Base-by-base conservation (phyloP, 1,284 basidiomycete species). In the Microbotryum intermedium region DNA sequence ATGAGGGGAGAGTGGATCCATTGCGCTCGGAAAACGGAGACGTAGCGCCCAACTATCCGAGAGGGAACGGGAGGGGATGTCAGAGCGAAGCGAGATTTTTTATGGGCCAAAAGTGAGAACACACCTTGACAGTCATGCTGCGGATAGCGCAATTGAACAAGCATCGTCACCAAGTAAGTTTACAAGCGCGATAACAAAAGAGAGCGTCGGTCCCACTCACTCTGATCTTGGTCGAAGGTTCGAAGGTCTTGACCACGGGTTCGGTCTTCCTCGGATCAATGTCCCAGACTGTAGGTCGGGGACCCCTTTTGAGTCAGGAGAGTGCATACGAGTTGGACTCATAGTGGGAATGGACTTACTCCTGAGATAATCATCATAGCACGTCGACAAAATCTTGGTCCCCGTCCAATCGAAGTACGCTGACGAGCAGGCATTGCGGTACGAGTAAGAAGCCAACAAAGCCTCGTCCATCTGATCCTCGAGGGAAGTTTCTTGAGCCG, bases 391-490 rank as follows among this genome's bases (percentile, higher is more conserved):
- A 13, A 78, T 68, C 34, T 74, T 63, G 20, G 59, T 62, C 0
- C 78, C 78, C 58, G 71, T 75, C n/a, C 74, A 72, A 67, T 79
- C 77, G 73, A 76, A 79, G 62, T 77, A 78, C 0, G 77, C 76
- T 2, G 74, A 71, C 26, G 74, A 74, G 64, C 76, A 77, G 53
- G 74, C 75, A 60, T 77, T 76, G 4, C 74, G 75, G 61, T 76
- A 74, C 42, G 73, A 65, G 62, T 69, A 76, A 23, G 65, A 65
- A 5, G 73, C 74, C 3, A 70, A 10, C 46, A 53, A 58, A 5
- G 62, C 58, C n/a, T 58, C 39, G 6, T 64, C 55, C 25, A 57
- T 39, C 2, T 59, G n/a, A 8, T 56, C 50, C 6, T 30, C 30
- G 28, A 25, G 21, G 16, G 49, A 30, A 5, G 55, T 34, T 13